Percentiles rank a stretch among this genome's conserved stretches.
phyloP scores from a whole-genome alignment of 1,284 basidiomycete genomes.

The Ganoderma lingzhi region DNA sequence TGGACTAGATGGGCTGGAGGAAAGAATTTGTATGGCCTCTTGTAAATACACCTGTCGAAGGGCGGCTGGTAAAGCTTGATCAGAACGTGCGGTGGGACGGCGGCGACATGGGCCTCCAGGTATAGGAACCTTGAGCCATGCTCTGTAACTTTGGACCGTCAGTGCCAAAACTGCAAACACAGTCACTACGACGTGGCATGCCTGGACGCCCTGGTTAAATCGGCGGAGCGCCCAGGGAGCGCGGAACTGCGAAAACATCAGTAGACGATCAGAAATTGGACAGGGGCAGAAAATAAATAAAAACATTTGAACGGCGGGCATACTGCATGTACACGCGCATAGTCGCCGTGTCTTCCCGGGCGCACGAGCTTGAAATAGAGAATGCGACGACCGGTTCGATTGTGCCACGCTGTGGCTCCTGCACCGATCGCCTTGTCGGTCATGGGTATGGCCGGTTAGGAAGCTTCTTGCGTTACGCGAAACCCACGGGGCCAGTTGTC shows the following conservation, averaged over 20 bases:
- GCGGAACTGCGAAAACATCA: not conserved
- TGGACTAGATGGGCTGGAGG: not conserved
- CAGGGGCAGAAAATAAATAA: not conserved
- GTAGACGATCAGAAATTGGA: not conserved
- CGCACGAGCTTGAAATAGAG: not conserved
- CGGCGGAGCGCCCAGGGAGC: not conserved
- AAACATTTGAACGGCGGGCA: not conserved
- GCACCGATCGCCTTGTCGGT: not conserved
- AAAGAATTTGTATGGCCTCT: not conserved
- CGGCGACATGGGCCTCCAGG: not conserved
- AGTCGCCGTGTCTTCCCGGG: not conserved
- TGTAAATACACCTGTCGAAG: not conserved
- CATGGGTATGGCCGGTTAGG: not conserved
- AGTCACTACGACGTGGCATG: not conserved
- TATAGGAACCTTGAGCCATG: not conserved
- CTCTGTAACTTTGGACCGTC: not conserved
- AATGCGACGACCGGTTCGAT: not conserved
- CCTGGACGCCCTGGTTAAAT: not conserved
- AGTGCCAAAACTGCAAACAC: slow-evolving; percentile 3
- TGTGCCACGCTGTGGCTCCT: not conserved
- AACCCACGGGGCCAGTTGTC: not conserved
- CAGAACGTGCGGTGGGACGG: not conserved
- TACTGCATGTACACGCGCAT: not conserved
- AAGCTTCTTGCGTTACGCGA: slow-evolving; percentile 3
- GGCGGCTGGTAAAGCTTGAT: not conserved